A percentile compares a stretch with the other conserved stretches of the same genome.
Conservation (phyloP, 495 filamentous ascomycete genomes). For the Neurospora tetrasperma region DNA sequence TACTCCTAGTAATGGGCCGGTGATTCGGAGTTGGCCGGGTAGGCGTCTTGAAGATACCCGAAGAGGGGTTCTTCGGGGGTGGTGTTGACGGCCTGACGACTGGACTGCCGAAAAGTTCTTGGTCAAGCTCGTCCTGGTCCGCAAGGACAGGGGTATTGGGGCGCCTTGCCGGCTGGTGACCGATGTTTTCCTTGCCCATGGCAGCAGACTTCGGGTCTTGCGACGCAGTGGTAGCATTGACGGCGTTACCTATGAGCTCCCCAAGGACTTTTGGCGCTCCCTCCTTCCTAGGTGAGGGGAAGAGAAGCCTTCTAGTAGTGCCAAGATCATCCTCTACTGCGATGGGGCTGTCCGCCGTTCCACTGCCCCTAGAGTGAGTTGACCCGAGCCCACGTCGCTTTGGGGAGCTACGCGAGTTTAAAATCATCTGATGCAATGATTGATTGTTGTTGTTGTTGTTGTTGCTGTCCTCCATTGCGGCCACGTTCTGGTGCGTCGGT, state of each 20-base stretch:
- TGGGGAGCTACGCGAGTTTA: conserved; percentile 27
- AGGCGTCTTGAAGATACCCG: conserved; percentile 45
- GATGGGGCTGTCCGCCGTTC: conserved; percentile 57
- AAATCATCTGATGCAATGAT: conserved; percentile 8
- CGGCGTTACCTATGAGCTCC: conserved; percentile 47
- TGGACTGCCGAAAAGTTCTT: conserved; percentile 47
- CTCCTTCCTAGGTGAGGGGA: conserved; percentile 58
- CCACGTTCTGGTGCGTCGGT: conserved; percentile 20
- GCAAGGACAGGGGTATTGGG: conserved; percentile 18
- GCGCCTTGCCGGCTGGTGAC: conserved; percentile 4
- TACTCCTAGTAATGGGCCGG: conserved; percentile 46
- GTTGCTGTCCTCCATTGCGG: conserved; percentile 19
- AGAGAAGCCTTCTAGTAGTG: conserved; percentile 66
- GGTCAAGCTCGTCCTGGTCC: conserved; percentile 38
- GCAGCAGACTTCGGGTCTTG: conserved; percentile 26
- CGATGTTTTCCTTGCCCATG: conserved; percentile 32
- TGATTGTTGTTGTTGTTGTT: conserved; percentile 22
- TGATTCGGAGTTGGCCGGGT: conserved; percentile 47
- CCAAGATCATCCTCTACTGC: conserved; percentile 46
- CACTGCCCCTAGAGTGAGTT: conserved; percentile 38
- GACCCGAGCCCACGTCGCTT: conserved; percentile 27
- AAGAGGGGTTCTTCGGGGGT: conserved; percentile 38
- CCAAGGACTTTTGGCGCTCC: conserved; percentile 48
- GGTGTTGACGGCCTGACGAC: conserved; percentile 51
- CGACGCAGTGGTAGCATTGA: conserved; percentile 31